phyloP scores from a whole-genome alignment of 2,329 filamentous ascomycete species.

The Arthrobotrys sphaeroides region DNA sequence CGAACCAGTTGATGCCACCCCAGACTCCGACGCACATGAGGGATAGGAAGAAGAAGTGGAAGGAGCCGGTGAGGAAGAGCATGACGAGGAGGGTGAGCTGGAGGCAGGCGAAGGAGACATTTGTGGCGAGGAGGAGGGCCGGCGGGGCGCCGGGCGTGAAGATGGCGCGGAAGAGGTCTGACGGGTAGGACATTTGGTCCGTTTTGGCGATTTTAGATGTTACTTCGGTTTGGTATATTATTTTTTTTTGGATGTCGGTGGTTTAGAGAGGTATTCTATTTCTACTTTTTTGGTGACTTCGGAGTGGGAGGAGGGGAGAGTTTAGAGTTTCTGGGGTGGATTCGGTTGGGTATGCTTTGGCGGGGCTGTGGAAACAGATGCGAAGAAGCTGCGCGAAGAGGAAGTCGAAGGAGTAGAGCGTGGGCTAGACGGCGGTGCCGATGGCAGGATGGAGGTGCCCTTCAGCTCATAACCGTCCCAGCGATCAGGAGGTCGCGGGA shows the following conservation, averaged over 20 bases:
- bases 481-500: not conserved
- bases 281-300: not conserved
- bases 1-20: conserved; percentile 98
- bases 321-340: conserved; percentile 8
- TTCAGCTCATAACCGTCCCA: not conserved
- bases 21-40: conserved; percentile 82
- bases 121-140: conserved; percentile 86
- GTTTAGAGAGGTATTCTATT: not conserved
- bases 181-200: conserved; percentile 62
- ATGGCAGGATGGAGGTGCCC: not conserved
- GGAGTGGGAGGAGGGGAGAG: not conserved
- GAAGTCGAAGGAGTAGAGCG: not conserved
- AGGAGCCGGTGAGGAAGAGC: conserved; percentile 81
- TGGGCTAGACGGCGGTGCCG: not conserved
- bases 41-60: conserved; percentile 88
- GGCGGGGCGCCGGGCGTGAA: conserved; percentile 92
- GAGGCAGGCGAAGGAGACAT: conserved; percentile 84
- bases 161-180: conserved; percentile 87
- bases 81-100: conserved; percentile 80
- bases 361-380: not conserved
- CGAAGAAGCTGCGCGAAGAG: not conserved
- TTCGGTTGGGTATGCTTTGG: not conserved
- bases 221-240: not conserved
- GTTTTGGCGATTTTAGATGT: not conserved
- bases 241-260: not conserved